Conservation (phyloP, 768 basidiomycete species). For the Tylopilus cervinicoccineus region DNA sequence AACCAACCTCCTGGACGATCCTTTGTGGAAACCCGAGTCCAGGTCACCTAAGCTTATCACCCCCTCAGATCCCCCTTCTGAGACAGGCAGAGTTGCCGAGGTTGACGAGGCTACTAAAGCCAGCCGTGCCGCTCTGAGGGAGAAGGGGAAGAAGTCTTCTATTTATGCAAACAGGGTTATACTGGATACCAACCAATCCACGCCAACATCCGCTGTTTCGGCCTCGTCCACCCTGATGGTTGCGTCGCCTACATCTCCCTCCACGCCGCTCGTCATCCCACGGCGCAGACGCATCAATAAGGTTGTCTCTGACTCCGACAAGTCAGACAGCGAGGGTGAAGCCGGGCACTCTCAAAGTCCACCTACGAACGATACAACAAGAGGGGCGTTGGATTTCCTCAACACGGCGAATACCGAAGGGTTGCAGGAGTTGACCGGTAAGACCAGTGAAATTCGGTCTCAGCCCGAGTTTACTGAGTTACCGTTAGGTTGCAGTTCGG, state of each 20-base stretch:
- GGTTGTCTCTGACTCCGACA: slow-evolving; percentile 58
- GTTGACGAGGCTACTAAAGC: slow-evolving; percentile 71
- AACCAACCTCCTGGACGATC: slow-evolving; percentile 53
- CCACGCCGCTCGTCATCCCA: slow-evolving; percentile 39
- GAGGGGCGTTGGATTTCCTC: slow-evolving; percentile 62
- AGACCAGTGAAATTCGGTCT: slow-evolving; percentile 14
- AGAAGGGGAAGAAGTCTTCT: slow-evolving; percentile 78
- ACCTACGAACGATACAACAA: slow-evolving; percentile 39
- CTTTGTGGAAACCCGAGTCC: slow-evolving; percentile 44
- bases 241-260: slow-evolving; percentile 37
- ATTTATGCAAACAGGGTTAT: slow-evolving; percentile 69
- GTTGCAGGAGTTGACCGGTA: slow-evolving; percentile 74
- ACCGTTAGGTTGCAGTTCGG: slow-evolving; percentile 63
- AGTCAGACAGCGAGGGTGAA: slow-evolving; percentile 48
- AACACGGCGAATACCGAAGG: slow-evolving; percentile 59
- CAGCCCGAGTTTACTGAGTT: slow-evolving; percentile 2
- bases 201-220: slow-evolving; percentile 32
- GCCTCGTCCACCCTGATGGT: slow-evolving; percentile 29
- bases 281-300: slow-evolving; percentile 55
- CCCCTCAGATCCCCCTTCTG: slow-evolving; percentile 18
- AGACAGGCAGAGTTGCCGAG: slow-evolving; percentile 65
- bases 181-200: slow-evolving; percentile 44
- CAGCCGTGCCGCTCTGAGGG: slow-evolving; percentile 57
- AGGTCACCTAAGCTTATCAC: slow-evolving; percentile 9
- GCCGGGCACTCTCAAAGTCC: slow-evolving; percentile 29